Percentiles rank a stretch among this genome's conserved stretches.
These are phyloP conservation scores for Chrysochromulina tobinii DNA, from an alignment of 78 protist species.

Conservation along the genomic window DNA sequence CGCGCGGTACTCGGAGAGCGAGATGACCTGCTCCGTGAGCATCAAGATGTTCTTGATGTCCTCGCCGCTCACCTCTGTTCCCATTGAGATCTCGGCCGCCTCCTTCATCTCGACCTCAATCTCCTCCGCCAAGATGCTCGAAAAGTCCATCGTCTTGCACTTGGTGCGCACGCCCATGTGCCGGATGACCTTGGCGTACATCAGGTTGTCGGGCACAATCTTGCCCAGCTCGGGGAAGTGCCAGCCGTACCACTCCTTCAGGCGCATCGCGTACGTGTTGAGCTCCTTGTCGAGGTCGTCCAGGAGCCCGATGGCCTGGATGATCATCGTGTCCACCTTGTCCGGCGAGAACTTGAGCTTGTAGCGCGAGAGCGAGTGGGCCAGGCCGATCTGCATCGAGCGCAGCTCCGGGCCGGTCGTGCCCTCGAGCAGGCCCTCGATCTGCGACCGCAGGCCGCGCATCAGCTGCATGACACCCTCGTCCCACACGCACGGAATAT, in stretches of 20 bases:
- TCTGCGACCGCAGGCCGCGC: slow-evolving; percentile 80
- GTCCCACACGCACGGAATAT: slow-evolving; percentile 60
- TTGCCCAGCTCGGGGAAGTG: slow-evolving; percentile 98
- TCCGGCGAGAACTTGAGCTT: slow-evolving; percentile 98
- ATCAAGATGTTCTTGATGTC: slow-evolving; percentile 79
- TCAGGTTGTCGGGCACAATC: slow-evolving; percentile 85
- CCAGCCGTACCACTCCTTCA: slow-evolving; percentile 97
- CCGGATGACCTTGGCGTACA: slow-evolving; percentile 55
- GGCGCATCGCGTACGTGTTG: slow-evolving; percentile 95
- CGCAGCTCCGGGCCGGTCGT: slow-evolving; percentile 54
- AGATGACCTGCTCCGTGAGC: slow-evolving; percentile 64
- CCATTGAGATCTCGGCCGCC: slow-evolving; percentile 86
- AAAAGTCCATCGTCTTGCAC: slow-evolving; percentile 60
- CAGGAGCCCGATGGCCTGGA: slow-evolving; percentile 92
- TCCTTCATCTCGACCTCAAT: slow-evolving; percentile 66
- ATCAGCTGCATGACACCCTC: slow-evolving; percentile 57
- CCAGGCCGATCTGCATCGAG: slow-evolving; percentile 92
- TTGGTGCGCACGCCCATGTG: slow-evolving; percentile 32
- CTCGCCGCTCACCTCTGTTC: slow-evolving; percentile 46
- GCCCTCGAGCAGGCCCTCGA: slow-evolving; percentile 51
- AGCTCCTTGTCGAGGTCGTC: slow-evolving; percentile 98
- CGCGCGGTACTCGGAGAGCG: slow-evolving; percentile 83
- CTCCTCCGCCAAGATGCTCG: slow-evolving; percentile 80
- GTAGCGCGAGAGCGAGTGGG: slow-evolving; percentile 90
- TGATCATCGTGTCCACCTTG: slow-evolving; percentile 98